phyloP scores from a whole-genome alignment of 1,139 yeast species.

The Sugiyamaella paludigena region DNA sequence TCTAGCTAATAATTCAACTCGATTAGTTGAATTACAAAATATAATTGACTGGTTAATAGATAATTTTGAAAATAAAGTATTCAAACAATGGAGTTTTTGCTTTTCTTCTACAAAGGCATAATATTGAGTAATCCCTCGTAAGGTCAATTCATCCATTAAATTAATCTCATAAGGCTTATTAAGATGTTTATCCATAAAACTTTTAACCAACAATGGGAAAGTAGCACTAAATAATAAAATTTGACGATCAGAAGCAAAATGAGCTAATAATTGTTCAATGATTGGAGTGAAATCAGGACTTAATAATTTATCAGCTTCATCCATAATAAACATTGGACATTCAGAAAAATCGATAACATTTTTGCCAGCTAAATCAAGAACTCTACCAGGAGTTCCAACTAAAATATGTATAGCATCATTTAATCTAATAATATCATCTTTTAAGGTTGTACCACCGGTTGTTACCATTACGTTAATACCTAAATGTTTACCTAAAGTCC shows the following conservation, averaged over 20 bases:
- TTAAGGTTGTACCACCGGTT: slow-evolving; percentile 94
- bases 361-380: slow-evolving; percentile 89
- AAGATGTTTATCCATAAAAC: slow-evolving; percentile 88
- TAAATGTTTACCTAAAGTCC: slow-evolving; percentile 94
- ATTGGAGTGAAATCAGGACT: slow-evolving; percentile 86
- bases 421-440: slow-evolving; percentile 91
- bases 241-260: slow-evolving; percentile 80
- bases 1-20: slow-evolving; percentile 93
- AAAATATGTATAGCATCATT: slow-evolving; percentile 88
- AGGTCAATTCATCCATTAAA: slow-evolving; percentile 94
- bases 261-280: slow-evolving; percentile 80
- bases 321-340: slow-evolving; percentile 92
- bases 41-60: slow-evolving; percentile 96
- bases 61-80: slow-evolving; percentile 88
- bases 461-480: slow-evolving; percentile 95
- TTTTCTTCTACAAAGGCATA: slow-evolving; percentile 97
- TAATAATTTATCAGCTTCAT: slow-evolving; percentile 97
- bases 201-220: slow-evolving; percentile 90
- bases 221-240: slow-evolving; percentile 91
- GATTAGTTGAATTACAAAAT: slow-evolving; percentile 92
- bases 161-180: slow-evolving; percentile 93
- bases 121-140: slow-evolving; percentile 94
- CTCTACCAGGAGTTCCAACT: slow-evolving; percentile 97
- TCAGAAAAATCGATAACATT: slow-evolving; percentile 81
- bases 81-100: slow-evolving; percentile 92